Conservation (phyloP, 2,329 filamentous ascomycete genomes). For the Neofusicoccum ribis region DNA sequence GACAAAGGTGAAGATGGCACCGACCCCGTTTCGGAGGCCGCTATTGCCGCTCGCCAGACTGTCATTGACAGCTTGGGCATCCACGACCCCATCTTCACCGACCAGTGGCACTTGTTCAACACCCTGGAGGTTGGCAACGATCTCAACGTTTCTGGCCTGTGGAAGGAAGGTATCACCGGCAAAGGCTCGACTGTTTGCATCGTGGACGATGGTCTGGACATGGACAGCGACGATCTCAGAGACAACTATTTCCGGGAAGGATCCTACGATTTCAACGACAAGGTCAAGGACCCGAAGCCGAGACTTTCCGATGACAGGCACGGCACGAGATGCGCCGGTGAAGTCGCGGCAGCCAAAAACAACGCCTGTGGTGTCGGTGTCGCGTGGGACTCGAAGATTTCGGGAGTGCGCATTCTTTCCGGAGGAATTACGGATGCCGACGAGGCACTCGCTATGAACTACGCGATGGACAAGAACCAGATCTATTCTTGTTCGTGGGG, state of each 20-base stretch:
- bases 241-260: constrained; percentile 91
- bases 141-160: constrained; percentile 92
- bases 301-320: constrained; percentile 83
- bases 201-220: constrained; percentile 93
- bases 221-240: constrained; percentile 90
- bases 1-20: neutral
- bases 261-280: constrained; percentile 95
- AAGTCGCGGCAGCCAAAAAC: constrained; percentile 89
- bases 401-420: constrained; percentile 89
- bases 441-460: constrained; percentile 90
- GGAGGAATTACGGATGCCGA: constrained; percentile 89
- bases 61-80: constrained; percentile 71
- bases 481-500: constrained; percentile 99
- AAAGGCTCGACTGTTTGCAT: constrained; percentile 88
- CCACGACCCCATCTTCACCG: constrained; percentile 82
- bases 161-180: constrained; percentile 87
- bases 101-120: constrained; percentile 97
- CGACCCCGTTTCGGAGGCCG: neutral
- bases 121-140: constrained; percentile 79
- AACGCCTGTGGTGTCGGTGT: constrained; percentile 94
- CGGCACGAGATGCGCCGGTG: constrained; percentile 91
- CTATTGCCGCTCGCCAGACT: constrained; percentile 48
- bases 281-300: constrained; percentile 74
- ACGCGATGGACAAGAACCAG: constrained; percentile 84
- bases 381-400: constrained; percentile 86